Evolutionary conservation across 805 yeast genomes (phyloP), one percentile per base, ranked within the genome.

Genomic region (Cephaloascus albidus): DNA sequence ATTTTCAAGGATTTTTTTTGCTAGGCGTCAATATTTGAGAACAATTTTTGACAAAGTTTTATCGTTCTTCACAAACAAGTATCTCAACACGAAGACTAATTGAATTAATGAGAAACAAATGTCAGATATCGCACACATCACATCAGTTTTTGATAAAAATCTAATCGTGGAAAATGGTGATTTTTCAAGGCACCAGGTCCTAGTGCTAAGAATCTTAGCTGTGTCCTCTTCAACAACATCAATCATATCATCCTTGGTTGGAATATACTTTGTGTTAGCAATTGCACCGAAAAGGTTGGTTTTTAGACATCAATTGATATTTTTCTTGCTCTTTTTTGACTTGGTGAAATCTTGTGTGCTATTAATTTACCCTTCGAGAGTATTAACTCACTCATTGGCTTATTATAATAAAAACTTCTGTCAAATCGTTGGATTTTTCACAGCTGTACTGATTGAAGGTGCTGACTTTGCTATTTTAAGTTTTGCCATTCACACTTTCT

Each of bases 401-500:
- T 77, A 75, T 53, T 70, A 66, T 40, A 66, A 65, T 46, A 58
- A 64, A 32, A 57, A 55, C 23, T 76, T 82, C 52, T 75, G 81
- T 49, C 76, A 79, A 51, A 74, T 77, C 3, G 70, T 82, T 28
- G 96, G 95, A 2, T 87, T 84, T 66, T 78, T 85, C 57, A 83
- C 95, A 1, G 85, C 89, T 3, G 68, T 79, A 32, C 71, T 86
- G 18, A 81, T 84, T 12, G 94, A 85, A 57, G 95, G 95, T 17
- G 87, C 89, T 2, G 97, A 88, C 58, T 53, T 86, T 28, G 88
- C 93, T 15, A 88, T 87, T 38, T 62, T 86, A 26, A 71, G 81
- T 28, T 83, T 88, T 60, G 95, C 96, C 2, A 59, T 87, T 14
- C 96, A 88, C 58, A 82, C 90, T 8, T 85, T 78, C 20, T 53